These are phyloP conservation scores for Conringia planisiliqua DNA, from an alignment of 345 rosid genomes.

Conservation along the genomic window DNA sequence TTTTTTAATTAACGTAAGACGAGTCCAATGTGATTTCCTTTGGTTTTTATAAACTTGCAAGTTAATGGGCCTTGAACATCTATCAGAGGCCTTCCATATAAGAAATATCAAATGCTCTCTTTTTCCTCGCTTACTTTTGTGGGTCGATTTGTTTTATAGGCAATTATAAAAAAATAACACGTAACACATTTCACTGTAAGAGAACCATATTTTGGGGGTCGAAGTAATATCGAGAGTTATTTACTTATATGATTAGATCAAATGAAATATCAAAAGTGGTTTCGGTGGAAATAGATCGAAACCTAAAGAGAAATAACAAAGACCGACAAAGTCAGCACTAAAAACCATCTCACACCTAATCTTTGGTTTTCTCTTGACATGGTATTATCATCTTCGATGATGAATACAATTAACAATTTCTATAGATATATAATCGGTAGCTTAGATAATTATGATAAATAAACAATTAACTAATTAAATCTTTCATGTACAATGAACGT, in stretches of 20 bases:
- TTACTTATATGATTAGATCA: neutral
- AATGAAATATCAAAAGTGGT: neutral
- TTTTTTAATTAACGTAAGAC: neutral
- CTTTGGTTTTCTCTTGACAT: constrained; percentile 14
- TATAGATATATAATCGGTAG: neutral
- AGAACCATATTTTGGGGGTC: no score
- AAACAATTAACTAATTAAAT: neutral
- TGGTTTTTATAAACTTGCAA: neutral
- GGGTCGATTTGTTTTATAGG: neutral
- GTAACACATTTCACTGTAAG: no score
- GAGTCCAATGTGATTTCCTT: neutral
- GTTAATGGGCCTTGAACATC: neutral
- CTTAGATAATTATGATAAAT: neutral
- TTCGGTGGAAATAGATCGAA: constrained; percentile 28
- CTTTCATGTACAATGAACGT: constrained; percentile 20
- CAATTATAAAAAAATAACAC: no score
- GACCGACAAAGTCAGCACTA: constrained; percentile 25
- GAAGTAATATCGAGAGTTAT: neutral
- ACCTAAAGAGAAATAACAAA: constrained; percentile 21
- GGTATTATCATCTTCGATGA: neutral
- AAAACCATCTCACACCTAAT: constrained; percentile 22
- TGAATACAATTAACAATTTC: neutral
- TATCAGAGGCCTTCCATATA: neutral
- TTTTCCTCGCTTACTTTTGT: neutral
- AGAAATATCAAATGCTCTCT: neutral